A percentile compares a stretch with the other conserved stretches of the same genome.
phyloP scores from a whole-genome alignment of 768 basidiomycete species.

The Psilocybe tampanensis region DNA sequence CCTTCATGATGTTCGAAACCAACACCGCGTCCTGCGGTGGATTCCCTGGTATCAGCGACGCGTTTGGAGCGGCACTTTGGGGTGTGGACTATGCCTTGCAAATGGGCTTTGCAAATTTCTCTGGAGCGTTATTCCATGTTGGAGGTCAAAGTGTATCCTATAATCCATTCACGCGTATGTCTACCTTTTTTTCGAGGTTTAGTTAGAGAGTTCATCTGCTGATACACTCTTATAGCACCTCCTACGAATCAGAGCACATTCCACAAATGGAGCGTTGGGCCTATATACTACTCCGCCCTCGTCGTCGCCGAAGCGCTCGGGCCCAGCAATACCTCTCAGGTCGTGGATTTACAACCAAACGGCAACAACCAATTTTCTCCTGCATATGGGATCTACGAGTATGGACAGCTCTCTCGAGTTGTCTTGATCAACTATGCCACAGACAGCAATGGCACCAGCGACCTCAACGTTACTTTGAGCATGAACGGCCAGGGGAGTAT shows the following conservation, averaged over 20 bases:
- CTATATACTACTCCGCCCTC: slow-evolving; percentile 75
- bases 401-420: slow-evolving; percentile 59
- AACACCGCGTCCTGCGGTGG: slow-evolving; percentile 74
- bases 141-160: slow-evolving; percentile 69
- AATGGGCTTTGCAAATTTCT: slow-evolving; percentile 58
- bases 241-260: slow-evolving; percentile 59
- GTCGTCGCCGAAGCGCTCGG: slow-evolving; percentile 73
- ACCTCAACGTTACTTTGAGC: slow-evolving; percentile 53
- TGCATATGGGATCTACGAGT: slow-evolving; percentile 74
- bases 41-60: slow-evolving; percentile 62
- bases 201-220: background rate
- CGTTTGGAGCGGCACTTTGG: slow-evolving; percentile 68
- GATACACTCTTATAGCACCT: slow-evolving; percentile 37
- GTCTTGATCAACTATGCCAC: slow-evolving; percentile 73
- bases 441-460: slow-evolving; percentile 58
- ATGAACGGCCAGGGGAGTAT: slow-evolving; percentile 36
- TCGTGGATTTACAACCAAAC: slow-evolving; percentile 65
- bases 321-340: slow-evolving; percentile 58
- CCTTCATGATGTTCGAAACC: slow-evolving; percentile 70
- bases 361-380: slow-evolving; percentile 58
- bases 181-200: slow-evolving; percentile 12
- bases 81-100: slow-evolving; percentile 61
- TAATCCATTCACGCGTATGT: slow-evolving; percentile 50
- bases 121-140: slow-evolving; percentile 52
- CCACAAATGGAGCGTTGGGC: slow-evolving; percentile 76